Base-by-base conservation (phyloP, 495 filamentous ascomycete genomes). In the Aspergillus taichungensis region DNA sequence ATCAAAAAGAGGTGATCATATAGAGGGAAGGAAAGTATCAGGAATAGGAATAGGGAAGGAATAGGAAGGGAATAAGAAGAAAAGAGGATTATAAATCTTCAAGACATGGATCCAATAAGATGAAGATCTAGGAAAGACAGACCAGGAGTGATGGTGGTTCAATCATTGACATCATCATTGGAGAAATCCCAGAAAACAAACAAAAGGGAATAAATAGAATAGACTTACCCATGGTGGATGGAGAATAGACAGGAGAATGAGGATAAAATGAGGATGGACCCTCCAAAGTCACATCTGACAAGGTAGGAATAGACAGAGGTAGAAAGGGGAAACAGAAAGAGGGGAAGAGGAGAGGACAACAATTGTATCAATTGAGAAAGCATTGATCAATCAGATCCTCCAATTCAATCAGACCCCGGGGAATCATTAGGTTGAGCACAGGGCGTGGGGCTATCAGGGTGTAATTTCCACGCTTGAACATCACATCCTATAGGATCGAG, bases 201-300 rank as follows among this genome's bases (percentile, higher is more conserved):
- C 28, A 14, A 33, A 31, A 33, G 36, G 42, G 47, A 44, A 47
- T 41, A 40, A 47, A 38, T 35, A 11, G 27, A 31, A 31, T 39
- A 39, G 10, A 24, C 9, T 14, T 8, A 46, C 28, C 28, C 33
- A 55, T 40, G 44, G 41, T 30, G 37, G 34, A 40, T 32, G 30
- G 18, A 33, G 41, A 53, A 43, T 58, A 56, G 54, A 56, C 60
- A 53, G 59, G 54, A 57, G 55, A 54, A 52, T 47, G 39, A 52
- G 46, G 52, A 47, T 57, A 55, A 41, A 14, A 8, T 9, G n/a
- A 31, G 29, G 12, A 42, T 14, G 8, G 32, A 34, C 12, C 24
- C 18, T 30, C 27, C 31, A 14, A 30, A 43, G 27, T 27, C n/a
- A 27, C 3, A 8, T 18, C 13, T 27, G 30, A 11, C 31, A 34